phyloP scores from a whole-genome alignment of 2,329 filamentous ascomycete species.

The Diaporthe eres region DNA sequence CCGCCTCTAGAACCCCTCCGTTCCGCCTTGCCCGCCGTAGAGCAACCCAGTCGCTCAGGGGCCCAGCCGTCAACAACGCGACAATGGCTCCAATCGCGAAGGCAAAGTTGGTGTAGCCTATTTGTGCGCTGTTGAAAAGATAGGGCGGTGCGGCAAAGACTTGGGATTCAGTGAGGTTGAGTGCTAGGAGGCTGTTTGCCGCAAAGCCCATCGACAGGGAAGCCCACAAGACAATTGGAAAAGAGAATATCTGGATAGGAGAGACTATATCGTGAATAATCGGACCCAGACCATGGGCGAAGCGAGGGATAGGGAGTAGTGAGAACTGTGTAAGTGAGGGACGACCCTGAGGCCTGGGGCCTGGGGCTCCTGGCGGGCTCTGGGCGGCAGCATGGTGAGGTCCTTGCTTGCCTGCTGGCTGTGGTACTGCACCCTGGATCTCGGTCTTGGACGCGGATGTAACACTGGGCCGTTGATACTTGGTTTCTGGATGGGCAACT shows the following conservation, averaged over 20 bases:
- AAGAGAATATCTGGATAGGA: conserved; percentile 48
- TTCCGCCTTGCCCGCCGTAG: conserved; percentile 54
- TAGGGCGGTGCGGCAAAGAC: conserved; percentile 62
- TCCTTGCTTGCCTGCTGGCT: background rate
- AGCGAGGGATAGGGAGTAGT: conserved; percentile 44
- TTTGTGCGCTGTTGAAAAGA: conserved; percentile 56
- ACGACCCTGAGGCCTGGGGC: conserved; percentile 40
- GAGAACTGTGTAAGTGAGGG: conserved; percentile 48
- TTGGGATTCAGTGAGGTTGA: conserved; percentile 65
- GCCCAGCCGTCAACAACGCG: conserved; percentile 57
- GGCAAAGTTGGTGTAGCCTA: conserved; percentile 64
- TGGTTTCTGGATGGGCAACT: conserved; percentile 49
- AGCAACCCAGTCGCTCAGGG: conserved; percentile 59
- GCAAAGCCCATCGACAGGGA: conserved; percentile 49
- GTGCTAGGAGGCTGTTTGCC: conserved; percentile 58
- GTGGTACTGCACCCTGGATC: background rate
- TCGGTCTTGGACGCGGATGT: conserved; percentile 41
- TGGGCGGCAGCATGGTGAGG: background rate
- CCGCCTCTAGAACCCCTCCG: conserved; percentile 59
- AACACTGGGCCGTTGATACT: conserved; percentile 53
- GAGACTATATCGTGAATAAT: conserved; percentile 48
- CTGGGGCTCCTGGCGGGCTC: background rate
- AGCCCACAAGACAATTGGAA: conserved; percentile 50
- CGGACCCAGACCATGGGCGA: conserved; percentile 44
- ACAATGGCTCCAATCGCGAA: conserved; percentile 57